A percentile compares a stretch with the other conserved stretches of the same genome.
Evolutionary conservation across 2,329 filamentous ascomycete species (phyloP).

Genomic region (Laburnicola sp.): DNA sequence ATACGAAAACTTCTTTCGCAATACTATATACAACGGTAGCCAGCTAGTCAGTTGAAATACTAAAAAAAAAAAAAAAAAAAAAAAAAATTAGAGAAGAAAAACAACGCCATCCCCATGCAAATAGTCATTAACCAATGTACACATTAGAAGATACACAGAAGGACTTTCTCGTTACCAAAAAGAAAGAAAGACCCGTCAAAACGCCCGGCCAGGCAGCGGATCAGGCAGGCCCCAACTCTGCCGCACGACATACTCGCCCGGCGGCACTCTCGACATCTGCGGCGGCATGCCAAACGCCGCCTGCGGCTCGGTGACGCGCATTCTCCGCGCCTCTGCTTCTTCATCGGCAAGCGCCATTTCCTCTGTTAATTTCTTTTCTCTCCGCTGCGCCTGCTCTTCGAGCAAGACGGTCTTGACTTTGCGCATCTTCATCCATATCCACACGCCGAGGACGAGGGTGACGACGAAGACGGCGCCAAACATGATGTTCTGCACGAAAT

Average conservation of each 20-base stretch:
- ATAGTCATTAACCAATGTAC: too few relatives aligned
- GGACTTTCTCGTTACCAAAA: too few relatives aligned
- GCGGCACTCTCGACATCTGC: background rate
- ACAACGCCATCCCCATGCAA: too few relatives aligned
- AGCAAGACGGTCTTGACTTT: conserved; percentile 36
- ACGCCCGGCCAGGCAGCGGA: background rate
- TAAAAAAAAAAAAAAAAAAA: too few relatives aligned
- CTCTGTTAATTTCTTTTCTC: conserved; percentile 16
- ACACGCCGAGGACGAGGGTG: conserved; percentile 35
- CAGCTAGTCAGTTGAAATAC: too few relatives aligned
- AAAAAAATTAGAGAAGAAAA: too few relatives aligned
- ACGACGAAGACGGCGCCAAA: conserved; percentile 36
- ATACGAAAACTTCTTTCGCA: too few relatives aligned
- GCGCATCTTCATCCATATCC: conserved; percentile 42
- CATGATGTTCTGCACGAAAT: conserved; percentile 33
- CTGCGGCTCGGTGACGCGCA: conserved; percentile 1
- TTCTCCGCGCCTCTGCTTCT: conserved; percentile 5
- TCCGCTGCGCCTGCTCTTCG: conserved; percentile 37
- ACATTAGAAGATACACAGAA: too few relatives aligned
- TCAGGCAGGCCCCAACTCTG: conserved; percentile 1
- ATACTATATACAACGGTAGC: too few relatives aligned
- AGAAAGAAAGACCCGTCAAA: background rate
- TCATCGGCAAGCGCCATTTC: conserved; percentile 10
- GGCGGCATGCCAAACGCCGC: background rate
- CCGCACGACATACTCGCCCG: background rate